These are phyloP conservation scores for Chamaecrista fasciculata DNA, from an alignment of 306 rosid species.

Conservation along the genomic window DNA sequence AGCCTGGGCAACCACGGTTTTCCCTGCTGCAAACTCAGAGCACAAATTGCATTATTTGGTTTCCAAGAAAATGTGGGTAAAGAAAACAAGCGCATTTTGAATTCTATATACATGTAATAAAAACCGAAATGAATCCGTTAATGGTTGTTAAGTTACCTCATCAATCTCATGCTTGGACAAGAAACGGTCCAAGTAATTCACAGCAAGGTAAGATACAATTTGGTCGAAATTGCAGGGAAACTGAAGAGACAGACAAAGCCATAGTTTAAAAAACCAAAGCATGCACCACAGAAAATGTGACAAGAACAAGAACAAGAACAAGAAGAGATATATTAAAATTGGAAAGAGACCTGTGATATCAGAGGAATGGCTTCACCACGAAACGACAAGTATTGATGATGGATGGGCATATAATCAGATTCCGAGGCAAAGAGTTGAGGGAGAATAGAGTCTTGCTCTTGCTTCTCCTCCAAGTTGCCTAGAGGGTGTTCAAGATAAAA, in stretches of 20 bases:
- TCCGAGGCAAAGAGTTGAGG: slow-evolving; percentile 62
- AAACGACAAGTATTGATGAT: slow-evolving; percentile 19
- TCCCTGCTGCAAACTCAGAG: slow-evolving; percentile 40
- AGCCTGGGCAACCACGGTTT: slow-evolving; percentile 65
- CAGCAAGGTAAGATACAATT: slow-evolving; percentile 58
- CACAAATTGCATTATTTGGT: slow-evolving; percentile 17
- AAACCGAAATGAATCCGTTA: background rate
- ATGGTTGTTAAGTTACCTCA: slow-evolving; percentile 59
- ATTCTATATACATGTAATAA: background rate
- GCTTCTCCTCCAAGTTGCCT: slow-evolving; percentile 44
- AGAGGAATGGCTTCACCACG: slow-evolving; percentile 53
- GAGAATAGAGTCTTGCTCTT: slow-evolving; percentile 30
- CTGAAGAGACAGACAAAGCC: slow-evolving; percentile 31
- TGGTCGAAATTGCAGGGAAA: slow-evolving; percentile 55
- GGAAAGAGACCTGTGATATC: slow-evolving; percentile 36
- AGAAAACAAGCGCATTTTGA: background rate
- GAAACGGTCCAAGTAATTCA: slow-evolving; percentile 66
- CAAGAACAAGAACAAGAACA: slow-evolving; percentile 4
- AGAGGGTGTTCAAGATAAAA: slow-evolving; percentile 60
- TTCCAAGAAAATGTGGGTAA: background rate
- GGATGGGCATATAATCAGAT: slow-evolving; percentile 39
- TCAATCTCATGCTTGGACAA: slow-evolving; percentile 50
- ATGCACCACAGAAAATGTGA: slow-evolving; percentile 18
- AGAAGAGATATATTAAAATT: too few species aligned
- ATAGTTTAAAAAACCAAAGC: background rate